Conservation (phyloP, 2,329 filamentous ascomycete species). For the Aspergillus alliaceus region DNA sequence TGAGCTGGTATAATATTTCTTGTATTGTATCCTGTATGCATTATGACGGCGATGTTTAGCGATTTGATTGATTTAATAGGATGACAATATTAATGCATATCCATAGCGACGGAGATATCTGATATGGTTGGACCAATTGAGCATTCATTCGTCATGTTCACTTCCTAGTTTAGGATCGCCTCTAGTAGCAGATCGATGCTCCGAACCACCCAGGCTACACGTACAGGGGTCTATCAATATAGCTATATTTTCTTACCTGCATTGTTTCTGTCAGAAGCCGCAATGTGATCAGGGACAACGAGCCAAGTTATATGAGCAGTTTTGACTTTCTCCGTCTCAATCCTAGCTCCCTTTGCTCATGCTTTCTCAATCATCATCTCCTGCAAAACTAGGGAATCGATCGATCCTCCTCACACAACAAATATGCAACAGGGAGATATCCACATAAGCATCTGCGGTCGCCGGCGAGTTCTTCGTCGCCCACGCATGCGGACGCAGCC, state of each 20-base stretch:
- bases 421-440: conserved; percentile 26
- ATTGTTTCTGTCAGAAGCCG: conserved; percentile 19
- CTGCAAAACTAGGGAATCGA: conserved; percentile 31
- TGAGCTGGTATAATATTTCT: neutral
- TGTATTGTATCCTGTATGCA: neutral
- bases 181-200: too few relatives aligned
- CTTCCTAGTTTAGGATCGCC: too few relatives aligned
- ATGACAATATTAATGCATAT: neutral
- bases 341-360: conserved; percentile 22
- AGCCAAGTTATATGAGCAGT: conserved; percentile 33
- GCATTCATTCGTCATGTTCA: too few relatives aligned
- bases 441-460: conserved; percentile 25
- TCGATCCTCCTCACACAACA: conserved; percentile 31
- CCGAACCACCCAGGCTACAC: too few relatives aligned
- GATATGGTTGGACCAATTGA: too few relatives aligned
- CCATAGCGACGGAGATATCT: too few relatives aligned
- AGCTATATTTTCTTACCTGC: neutral
- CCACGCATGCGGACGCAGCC: conserved; percentile 32
- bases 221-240: neutral
- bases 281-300: conserved; percentile 21
- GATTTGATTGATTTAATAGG: neutral
- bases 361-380: conserved; percentile 33
- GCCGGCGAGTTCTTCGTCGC: conserved; percentile 28
- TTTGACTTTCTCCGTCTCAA: conserved; percentile 30
- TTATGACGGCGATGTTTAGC: neutral